These are phyloP conservation scores for Gynostemma pentaphyllum DNA, from an alignment of 306 rosid genomes.

Conservation along the genomic window DNA sequence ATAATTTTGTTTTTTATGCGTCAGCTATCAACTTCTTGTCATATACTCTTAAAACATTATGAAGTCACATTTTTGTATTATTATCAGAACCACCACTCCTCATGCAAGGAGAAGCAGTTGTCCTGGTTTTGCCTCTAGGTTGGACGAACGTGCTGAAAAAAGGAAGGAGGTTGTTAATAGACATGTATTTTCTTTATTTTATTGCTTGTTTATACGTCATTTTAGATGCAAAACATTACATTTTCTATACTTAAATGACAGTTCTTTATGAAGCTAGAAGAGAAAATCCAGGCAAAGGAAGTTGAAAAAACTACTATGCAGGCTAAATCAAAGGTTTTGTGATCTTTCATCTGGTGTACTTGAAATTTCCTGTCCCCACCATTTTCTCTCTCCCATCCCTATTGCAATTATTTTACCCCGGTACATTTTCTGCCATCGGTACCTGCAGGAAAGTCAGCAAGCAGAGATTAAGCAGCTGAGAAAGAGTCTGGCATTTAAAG, in stretches of 20 bases:
- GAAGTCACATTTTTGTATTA: neutral
- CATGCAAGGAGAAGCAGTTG: conserved; percentile 35
- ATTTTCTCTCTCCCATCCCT: neutral
- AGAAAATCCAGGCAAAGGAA: conserved; percentile 85
- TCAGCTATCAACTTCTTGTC: neutral
- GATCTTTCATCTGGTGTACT: neutral
- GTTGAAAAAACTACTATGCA: conserved; percentile 63
- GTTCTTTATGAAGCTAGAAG: conserved; percentile 91
- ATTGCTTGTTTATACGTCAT: conserved; percentile 1
- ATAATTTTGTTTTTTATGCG: neutral
- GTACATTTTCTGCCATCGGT: neutral
- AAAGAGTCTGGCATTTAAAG: conserved; percentile 72
- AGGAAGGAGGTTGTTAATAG: conserved; percentile 63
- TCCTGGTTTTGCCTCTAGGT: conserved; percentile 61
- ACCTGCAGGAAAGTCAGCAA: conserved; percentile 62
- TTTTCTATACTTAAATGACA: conserved; percentile 20
- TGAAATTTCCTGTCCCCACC: neutral
- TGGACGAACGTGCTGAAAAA: conserved; percentile 93
- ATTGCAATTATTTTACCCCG: neutral
- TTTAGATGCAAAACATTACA: neutral
- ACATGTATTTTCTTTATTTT: neutral
- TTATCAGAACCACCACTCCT: conserved; percentile 44
- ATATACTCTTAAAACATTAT: conserved; percentile 5
- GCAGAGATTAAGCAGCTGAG: conserved; percentile 84
- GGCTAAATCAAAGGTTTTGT: conserved; percentile 72